Conservation (phyloP, 495 filamentous ascomycete species). For the Penicillium robsamsonii region DNA sequence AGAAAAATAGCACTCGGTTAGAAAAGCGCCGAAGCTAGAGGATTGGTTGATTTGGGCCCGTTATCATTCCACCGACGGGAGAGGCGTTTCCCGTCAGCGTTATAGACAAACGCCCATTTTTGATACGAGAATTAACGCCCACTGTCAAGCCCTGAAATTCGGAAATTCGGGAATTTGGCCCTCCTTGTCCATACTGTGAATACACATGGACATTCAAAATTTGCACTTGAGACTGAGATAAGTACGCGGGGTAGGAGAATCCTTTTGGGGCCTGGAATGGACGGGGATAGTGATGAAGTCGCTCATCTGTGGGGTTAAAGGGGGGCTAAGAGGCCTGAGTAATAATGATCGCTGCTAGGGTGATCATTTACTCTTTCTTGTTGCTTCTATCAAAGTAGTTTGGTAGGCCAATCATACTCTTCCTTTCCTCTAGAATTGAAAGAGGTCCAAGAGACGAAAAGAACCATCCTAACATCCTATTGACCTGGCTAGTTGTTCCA, state of each 20-base stretch:
- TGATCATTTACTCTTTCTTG: constrained; percentile 8
- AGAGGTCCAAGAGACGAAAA: neutral
- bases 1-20: neutral
- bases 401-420: neutral
- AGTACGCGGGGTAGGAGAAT: constrained; percentile 3
- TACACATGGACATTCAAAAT: neutral
- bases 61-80: constrained; percentile 19
- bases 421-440: neutral
- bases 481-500: too few species aligned
- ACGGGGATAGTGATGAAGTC: neutral
- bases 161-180: neutral
- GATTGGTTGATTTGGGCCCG: neutral
- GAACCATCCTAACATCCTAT: neutral
- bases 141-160: neutral
- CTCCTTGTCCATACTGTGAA: neutral
- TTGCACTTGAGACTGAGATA: neutral
- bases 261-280: neutral
- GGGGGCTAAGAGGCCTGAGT: neutral
- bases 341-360: neutral
- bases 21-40: constrained; percentile 2
- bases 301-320: neutral
- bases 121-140: neutral
- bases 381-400: neutral
- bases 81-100: constrained; percentile 24
- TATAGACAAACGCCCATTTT: constrained; percentile 13